phyloP scores from a whole-genome alignment of 371 early-diverging fungal genomes.

The Haplosporangium sp. region DNA sequence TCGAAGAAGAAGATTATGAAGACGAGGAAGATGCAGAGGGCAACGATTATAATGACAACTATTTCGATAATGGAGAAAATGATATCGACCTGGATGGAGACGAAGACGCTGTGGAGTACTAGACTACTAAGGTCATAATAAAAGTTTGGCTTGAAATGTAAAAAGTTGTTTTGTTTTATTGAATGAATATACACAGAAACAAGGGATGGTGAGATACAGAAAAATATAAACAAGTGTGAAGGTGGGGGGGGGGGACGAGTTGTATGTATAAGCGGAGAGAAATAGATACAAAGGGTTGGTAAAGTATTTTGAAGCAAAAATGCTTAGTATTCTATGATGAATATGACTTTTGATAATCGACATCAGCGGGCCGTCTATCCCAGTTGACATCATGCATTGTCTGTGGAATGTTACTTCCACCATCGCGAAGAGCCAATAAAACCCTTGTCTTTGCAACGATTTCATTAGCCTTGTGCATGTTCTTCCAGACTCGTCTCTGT shows the following conservation, averaged over 20 bases:
- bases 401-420: constrained; percentile 35
- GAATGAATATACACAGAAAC: background rate
- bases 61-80: constrained; percentile 51
- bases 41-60: constrained; percentile 33
- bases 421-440: constrained; percentile 34
- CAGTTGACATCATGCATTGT: constrained; percentile 38
- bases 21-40: constrained; percentile 49
- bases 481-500: constrained; percentile 44
- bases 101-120: constrained; percentile 34
- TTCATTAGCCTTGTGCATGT: constrained; percentile 17
- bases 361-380: constrained; percentile 31
- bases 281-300: background rate
- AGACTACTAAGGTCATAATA: background rate
- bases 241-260: background rate
- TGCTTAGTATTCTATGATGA: background rate
- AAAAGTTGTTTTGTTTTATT: background rate
- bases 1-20: constrained; percentile 39
- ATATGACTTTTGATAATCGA: constrained; percentile 3
- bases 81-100: constrained; percentile 43
- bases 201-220: constrained; percentile 22
- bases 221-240: constrained; percentile 27
- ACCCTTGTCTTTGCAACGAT: constrained; percentile 41
- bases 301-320: background rate
- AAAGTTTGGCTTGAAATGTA: background rate
- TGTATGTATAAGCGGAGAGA: background rate